phyloP scores from a whole-genome alignment of 208 protist genomes.

The Balamuthia mandrillaris region DNA sequence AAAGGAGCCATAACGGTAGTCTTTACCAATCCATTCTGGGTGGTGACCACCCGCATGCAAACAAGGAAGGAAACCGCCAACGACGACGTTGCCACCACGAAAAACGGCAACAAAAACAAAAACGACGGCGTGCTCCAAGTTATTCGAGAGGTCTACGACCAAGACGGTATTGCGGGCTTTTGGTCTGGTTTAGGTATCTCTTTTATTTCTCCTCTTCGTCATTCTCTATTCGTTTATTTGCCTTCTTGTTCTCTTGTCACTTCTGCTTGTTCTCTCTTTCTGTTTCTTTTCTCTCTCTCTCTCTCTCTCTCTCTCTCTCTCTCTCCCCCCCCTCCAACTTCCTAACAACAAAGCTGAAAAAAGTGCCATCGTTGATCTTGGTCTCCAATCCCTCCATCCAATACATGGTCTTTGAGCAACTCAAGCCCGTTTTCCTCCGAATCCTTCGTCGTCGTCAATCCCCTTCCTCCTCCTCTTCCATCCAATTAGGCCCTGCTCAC shows the following conservation, averaged over 20 bases:
- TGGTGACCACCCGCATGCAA: not conserved
- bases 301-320: too few relatives aligned
- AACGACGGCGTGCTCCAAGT: not conserved
- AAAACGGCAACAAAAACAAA: not conserved
- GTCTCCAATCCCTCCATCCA: slow-evolving; percentile 38
- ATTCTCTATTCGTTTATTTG: not conserved
- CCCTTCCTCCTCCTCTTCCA: not conserved
- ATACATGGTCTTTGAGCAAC: not conserved
- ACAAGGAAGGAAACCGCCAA: not conserved
- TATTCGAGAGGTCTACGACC: slow-evolving; percentile 23
- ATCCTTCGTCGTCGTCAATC: not conserved
- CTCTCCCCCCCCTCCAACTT: slow-evolving; percentile 1
- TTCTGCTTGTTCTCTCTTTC: not conserved
- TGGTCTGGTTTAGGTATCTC: too few relatives aligned
- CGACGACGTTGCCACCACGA: slow-evolving; percentile 15
- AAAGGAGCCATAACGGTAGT: slow-evolving; percentile 28
- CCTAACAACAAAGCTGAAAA: too few relatives aligned
- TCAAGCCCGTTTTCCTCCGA: not conserved
- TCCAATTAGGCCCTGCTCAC: not conserved
- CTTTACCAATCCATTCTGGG: slow-evolving; percentile 38
- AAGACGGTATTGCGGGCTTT: slow-evolving; percentile 9
- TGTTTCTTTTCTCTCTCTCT: slow-evolving; percentile 2
- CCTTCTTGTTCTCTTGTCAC: not conserved
- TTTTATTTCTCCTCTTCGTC: too few relatives aligned
- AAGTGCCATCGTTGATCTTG: slow-evolving; percentile 20